Evolutionary conservation across 2,329 filamentous ascomycete species (phyloP), one percentile per base, ranked within the genome.

Genomic region (Botryotinia narcissicola): DNA sequence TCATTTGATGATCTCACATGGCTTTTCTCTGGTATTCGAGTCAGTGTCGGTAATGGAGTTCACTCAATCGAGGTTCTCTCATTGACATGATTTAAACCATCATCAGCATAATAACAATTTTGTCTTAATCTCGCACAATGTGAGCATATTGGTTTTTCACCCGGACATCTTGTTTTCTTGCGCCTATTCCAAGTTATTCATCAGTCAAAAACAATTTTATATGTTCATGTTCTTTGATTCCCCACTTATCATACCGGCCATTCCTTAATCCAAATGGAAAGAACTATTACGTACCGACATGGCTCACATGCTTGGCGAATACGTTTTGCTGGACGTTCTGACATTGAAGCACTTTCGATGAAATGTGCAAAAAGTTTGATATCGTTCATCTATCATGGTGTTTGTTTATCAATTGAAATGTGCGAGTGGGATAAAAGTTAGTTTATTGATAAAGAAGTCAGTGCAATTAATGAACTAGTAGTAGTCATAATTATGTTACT

Each of bases 141-240:
- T 2, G 85, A 86, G 76, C 86, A 87, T 0, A 81, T 76, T 0
- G 86, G 86, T 73, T 84, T 83, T 76, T 87, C 85, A 14, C 86
- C 86, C 1, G 85, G 84, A 74, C 86, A 87, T 79, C 83, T 83
- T 44, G 84, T 83, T 77, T 87, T 87, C 78, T 87, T 87, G 60
- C 85, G 82, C 73, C 85, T 87, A 32, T 29, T 57, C 37, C 22
- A 37, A 12, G 20, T 42, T 54, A 20, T 44, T n/a, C 20, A 51
- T 73, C 25, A 70, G 48, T 74, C 67, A 73, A 42, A 42, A 14
- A 22, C 25, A 68, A 22, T 32, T 42, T 20, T 29, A 46, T 35
- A 37, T 40, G 5, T 68, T 57, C 25, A 57, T 29, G 16, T 57
- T 32, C 66, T 29, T 29, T n/a, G 9, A 25, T 42, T 32, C n/a